phyloP scores from a whole-genome alignment of 73 alveolate species.

The Durusdinium trenchii region DNA sequence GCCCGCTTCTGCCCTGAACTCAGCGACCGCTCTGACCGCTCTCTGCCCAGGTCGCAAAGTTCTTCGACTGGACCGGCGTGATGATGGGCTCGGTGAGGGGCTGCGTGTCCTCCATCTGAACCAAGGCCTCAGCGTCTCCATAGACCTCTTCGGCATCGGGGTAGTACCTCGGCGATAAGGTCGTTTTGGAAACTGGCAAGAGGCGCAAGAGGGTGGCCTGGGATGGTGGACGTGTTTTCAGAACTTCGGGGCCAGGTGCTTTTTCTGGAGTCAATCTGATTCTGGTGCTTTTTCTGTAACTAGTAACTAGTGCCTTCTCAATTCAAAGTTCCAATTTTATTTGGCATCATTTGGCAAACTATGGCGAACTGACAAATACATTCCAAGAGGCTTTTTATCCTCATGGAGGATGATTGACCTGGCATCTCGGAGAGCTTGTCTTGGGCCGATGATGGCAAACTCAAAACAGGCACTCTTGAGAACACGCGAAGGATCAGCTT shows the following conservation, averaged over 20 bases:
- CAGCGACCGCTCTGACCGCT: no score
- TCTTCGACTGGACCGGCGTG: slow-evolving; percentile 98
- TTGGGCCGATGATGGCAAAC: background rate
- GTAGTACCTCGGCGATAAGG: slow-evolving; percentile 96
- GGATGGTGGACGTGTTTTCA: no score
- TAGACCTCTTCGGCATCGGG: slow-evolving; percentile 99
- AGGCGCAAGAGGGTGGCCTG: background rate
- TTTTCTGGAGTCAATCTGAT: background rate
- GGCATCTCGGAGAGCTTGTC: slow-evolving; percentile 45
- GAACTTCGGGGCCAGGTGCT: background rate
- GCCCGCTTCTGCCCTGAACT: no score
- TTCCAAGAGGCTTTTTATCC: slow-evolving; percentile 92
- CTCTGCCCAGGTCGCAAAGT: slow-evolving; percentile 98
- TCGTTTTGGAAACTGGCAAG: no score
- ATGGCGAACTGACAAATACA: no score
- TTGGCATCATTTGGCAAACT: background rate
- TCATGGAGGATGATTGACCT: slow-evolving; percentile 96
- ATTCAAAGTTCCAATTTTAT: background rate
- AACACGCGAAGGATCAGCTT: background rate
- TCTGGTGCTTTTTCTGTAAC: background rate
- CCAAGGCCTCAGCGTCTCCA: slow-evolving; percentile 99
- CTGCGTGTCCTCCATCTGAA: slow-evolving; percentile 99
- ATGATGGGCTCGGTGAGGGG: slow-evolving; percentile 99
- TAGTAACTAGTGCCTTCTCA: background rate
- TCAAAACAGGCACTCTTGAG: background rate